Percentiles rank a stretch among this genome's conserved stretches.
Conservation (phyloP, 371 early-diverging fungal species). For the Lichtheimia ornata region DNA sequence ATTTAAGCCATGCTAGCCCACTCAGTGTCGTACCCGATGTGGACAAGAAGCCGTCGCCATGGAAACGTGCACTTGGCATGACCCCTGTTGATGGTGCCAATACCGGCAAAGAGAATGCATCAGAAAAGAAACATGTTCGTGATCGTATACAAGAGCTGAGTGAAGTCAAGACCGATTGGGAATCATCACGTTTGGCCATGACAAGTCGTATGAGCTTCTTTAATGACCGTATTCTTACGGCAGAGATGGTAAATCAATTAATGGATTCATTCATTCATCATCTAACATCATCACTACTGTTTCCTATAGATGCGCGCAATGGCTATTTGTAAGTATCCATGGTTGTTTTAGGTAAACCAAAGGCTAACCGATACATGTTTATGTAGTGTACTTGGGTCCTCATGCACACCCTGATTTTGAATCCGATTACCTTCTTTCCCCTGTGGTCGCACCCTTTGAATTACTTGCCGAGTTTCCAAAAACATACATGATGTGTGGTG, state of each 20-base stretch:
- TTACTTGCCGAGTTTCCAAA: constrained; percentile 89
- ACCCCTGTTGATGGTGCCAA: constrained; percentile 5
- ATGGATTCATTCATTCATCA: not conserved
- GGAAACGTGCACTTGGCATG: constrained; percentile 31
- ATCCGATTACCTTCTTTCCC: constrained; percentile 83
- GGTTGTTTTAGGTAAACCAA: not conserved
- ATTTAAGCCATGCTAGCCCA: constrained; percentile 57
- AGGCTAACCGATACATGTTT: not conserved
- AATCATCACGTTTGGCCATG: constrained; percentile 67
- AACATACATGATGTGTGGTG: constrained; percentile 90
- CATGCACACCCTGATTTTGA: constrained; percentile 78
- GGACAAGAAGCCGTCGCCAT: constrained; percentile 37
- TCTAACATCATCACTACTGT: constrained; percentile 4
- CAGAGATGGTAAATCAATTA: constrained; percentile 63
- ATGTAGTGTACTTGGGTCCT: constrained; percentile 80
- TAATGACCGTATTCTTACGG: constrained; percentile 78
- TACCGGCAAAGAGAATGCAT: not conserved
- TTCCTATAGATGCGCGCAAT: constrained; percentile 78
- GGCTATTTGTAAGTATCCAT: constrained; percentile 68
- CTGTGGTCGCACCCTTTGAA: constrained; percentile 87
- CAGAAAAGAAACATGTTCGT: constrained; percentile 12
- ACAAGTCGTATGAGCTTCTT: constrained; percentile 87
- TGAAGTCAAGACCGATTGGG: constrained; percentile 35
- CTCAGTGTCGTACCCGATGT: constrained; percentile 57
- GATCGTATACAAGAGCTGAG: constrained; percentile 17